Evolutionary conservation across 164 flowering plant species (phyloP).

Genomic region (Vitis vinifera): DNA sequence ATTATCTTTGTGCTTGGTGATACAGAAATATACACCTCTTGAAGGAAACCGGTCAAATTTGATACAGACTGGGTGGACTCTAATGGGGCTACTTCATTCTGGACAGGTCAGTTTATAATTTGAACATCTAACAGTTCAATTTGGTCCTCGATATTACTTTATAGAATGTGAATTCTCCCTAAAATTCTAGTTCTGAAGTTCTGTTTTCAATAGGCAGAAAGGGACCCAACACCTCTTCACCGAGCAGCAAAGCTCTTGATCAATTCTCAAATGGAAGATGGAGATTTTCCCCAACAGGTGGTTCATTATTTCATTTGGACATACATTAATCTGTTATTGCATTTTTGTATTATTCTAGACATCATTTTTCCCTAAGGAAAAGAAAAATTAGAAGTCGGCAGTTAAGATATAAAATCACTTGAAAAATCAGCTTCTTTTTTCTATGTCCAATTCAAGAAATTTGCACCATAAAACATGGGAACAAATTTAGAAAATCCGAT

Average conservation of each 20-base stretch:
- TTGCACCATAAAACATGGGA: too few species aligned
- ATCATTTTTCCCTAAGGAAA: too few species aligned
- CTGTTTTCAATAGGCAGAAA: slow-evolving; percentile 28
- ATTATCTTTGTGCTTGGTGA: background rate
- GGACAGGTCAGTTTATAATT: slow-evolving; percentile 41
- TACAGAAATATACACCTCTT: slow-evolving; percentile 32
- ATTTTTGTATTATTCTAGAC: too few species aligned
- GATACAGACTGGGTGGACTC: slow-evolving; percentile 40
- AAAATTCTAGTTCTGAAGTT: too few species aligned
- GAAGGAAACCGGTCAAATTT: slow-evolving; percentile 43
- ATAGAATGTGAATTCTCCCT: too few species aligned
- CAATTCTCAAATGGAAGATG: slow-evolving; percentile 47
- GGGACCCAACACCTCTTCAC: slow-evolving; percentile 49
- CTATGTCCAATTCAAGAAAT: too few species aligned
- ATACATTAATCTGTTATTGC: too few species aligned
- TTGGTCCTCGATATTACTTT: background rate
- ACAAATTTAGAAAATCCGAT: too few species aligned
- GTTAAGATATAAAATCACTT: too few species aligned
- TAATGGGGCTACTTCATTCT: slow-evolving; percentile 45
- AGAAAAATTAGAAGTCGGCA: too few species aligned
- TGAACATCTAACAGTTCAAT: too few species aligned
- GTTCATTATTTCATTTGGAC: background rate
- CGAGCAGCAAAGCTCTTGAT: slow-evolving; percentile 44
- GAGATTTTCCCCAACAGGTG: slow-evolving; percentile 55
- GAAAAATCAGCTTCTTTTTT: too few species aligned